Evolutionary conservation across 768 basidiomycete genomes (phyloP), one percentile per base, ranked within the genome.

Genomic region (Podaxis sp.): DNA sequence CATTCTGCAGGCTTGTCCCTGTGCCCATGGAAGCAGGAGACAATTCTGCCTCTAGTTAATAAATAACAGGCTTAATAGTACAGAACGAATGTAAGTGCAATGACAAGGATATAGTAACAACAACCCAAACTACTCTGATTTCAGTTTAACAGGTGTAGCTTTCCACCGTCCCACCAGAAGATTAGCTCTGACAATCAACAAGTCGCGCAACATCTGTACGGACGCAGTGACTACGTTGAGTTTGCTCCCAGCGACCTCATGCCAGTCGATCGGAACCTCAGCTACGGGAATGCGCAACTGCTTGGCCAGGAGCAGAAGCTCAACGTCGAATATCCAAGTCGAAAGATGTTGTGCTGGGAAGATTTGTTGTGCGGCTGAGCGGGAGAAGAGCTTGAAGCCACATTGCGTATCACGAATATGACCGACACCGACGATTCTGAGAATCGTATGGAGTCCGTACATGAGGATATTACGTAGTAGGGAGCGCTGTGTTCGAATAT

Each of bases 281-380:
- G 75, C 82, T 1, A 95, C 89, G 1, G 94, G 92, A 63, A 97
- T 89, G 8, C 80, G 69, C 44, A 90, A 79, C 72, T 89, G 83
- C 71, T 92, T 89, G 8, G 95, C 93, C 42, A 96, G 82, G 9
- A 97, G 80, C 19, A 98, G 79, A 4, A 97, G 84, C 73, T 98
- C 96, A 63, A 97, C 95, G 74, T 98, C 96, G 69, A 98, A 98
- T 73, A 96, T 95, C 96, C 96, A 98, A 0, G 92, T 89, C 4
- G 89, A 79, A 30, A 96, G 88, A 69, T 93, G 95, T 70, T 96
- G 89, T 1, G 82, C 80, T 0, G 93, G 93, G 75, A 96, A 98
- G 64, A 98, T 87, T 63, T 84, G 84, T 57, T 82, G 85, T 8
- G 95, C 95, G 0, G 95, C 89, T 2, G 80, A 69, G 11, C 94